Conservation (phyloP, 2,329 filamentous ascomycete species). For the Trichoderma sp. region DNA sequence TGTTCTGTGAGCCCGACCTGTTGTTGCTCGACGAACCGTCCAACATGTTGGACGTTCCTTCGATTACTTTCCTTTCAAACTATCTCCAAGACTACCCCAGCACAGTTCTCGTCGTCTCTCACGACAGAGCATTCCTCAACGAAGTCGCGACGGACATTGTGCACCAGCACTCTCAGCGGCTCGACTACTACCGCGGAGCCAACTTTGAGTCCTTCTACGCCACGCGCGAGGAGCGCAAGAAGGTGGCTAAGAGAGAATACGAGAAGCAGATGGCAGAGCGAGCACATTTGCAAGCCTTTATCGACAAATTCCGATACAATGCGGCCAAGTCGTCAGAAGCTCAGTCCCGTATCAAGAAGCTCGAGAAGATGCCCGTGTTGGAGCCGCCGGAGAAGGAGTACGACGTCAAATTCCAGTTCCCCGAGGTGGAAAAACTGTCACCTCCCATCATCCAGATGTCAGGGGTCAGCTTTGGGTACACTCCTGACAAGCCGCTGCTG, state of each 20-base stretch:
- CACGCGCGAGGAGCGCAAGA: conserved; percentile 93
- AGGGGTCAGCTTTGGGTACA: conserved; percentile 87
- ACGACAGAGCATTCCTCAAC: conserved; percentile 98
- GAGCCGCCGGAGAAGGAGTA: conserved; percentile 91
- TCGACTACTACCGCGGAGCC: conserved; percentile 97
- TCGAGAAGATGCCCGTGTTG: conserved; percentile 93
- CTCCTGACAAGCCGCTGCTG: conserved; percentile 72
- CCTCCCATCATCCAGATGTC: conserved; percentile 98
- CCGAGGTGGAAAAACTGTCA: conserved; percentile 94
- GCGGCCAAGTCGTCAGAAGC: conserved; percentile 98
- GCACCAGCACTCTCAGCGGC: conserved; percentile 92
- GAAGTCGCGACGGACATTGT: conserved; percentile 99
- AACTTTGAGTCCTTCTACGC: conserved; percentile 98
- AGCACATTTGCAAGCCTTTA: conserved; percentile 93
- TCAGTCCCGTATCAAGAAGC: conserved; percentile 97
- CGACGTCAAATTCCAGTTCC: conserved; percentile 94
- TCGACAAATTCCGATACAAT: conserved; percentile 99
- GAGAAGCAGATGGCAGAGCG: conserved; percentile 96
- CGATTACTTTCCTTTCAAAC: conserved; percentile 94
- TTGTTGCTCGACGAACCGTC: conserved; percentile 97
- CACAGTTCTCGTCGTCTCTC: conserved; percentile 92
- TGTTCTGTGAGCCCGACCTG: conserved; percentile 97
- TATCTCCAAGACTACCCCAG: conserved; percentile 94
- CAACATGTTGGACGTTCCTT: conserved; percentile 99
- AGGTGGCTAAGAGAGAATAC: conserved; percentile 95